These are phyloP conservation scores for Penicillium odoratum DNA, from an alignment of 495 filamentous ascomycete genomes.

Conservation along the genomic window DNA sequence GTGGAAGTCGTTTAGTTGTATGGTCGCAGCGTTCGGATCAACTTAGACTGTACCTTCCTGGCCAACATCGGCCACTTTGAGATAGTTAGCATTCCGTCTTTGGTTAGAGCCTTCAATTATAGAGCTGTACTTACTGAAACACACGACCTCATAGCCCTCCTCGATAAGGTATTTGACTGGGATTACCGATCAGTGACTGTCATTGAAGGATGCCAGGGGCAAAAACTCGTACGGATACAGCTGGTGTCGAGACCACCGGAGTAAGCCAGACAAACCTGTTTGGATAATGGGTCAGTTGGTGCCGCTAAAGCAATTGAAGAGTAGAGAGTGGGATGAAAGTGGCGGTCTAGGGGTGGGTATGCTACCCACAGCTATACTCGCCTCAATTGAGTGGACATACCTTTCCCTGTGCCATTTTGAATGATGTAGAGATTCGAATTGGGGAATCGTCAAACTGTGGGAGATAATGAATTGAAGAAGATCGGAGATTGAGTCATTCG, in stretches of 20 bases:
- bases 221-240: slow-evolving; percentile 49
- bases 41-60: slow-evolving; percentile 47
- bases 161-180: slow-evolving; percentile 64
- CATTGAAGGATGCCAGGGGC: slow-evolving; percentile 7
- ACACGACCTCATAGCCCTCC: slow-evolving; percentile 67
- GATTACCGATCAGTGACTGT: slow-evolving; percentile 18
- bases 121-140: slow-evolving; percentile 51
- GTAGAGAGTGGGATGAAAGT: slow-evolving; percentile 15
- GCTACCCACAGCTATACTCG: not conserved
- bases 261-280: slow-evolving; percentile 41
- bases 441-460: slow-evolving; percentile 9
- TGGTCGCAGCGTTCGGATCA: not conserved
- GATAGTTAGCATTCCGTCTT: slow-evolving; percentile 31
- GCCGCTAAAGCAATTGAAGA: slow-evolving; percentile 8
- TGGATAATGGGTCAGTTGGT: slow-evolving; percentile 20
- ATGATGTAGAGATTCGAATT: slow-evolving; percentile 9
- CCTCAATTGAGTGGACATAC: slow-evolving; percentile 19
- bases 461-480: slow-evolving; percentile 18
- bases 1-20: slow-evolving; percentile 12
- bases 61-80: slow-evolving; percentile 61
- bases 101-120: not conserved
- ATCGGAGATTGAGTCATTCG: slow-evolving; percentile 34
- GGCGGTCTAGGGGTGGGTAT: slow-evolving; percentile 21
- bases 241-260: slow-evolving; percentile 65
- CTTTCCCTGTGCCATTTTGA: slow-evolving; percentile 34